Conservation (phyloP, 371 early-diverging fungal genomes). For the Dichotomocladium elegans region DNA sequence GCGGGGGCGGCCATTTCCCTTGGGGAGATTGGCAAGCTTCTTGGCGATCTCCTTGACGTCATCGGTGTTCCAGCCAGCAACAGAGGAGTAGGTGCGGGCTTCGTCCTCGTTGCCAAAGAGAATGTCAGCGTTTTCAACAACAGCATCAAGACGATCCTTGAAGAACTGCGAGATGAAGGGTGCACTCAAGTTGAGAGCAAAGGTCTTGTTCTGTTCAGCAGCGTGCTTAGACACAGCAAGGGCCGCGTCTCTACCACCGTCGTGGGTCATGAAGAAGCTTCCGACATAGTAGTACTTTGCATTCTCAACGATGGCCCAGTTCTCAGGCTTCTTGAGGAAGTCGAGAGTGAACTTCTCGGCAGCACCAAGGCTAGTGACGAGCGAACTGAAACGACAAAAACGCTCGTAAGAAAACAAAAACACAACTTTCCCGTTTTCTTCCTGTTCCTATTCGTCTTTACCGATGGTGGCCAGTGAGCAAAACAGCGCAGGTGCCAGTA, state of each 20-base stretch:
- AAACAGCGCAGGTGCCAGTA: constrained; percentile 93
- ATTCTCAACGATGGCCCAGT: constrained; percentile 84
- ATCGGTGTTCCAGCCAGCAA: constrained; percentile 62
- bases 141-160: constrained; percentile 72
- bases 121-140: constrained; percentile 82
- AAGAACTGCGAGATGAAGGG: constrained; percentile 95
- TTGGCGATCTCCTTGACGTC: constrained; percentile 79
- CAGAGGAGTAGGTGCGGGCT: constrained; percentile 78
- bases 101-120: constrained; percentile 96
- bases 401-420: constrained; percentile 3
- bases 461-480: constrained; percentile 89
- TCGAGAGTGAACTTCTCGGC: constrained; percentile 84
- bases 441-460: constrained; percentile 14
- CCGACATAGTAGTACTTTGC: constrained; percentile 89
- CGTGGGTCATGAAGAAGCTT: constrained; percentile 90
- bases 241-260: constrained; percentile 63
- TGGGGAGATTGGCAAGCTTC: constrained; percentile 79
- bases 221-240: constrained; percentile 86
- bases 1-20: constrained; percentile 75
- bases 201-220: constrained; percentile 63
- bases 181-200: constrained; percentile 92
- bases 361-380: constrained; percentile 91
- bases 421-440: constrained; percentile 2
- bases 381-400: constrained; percentile 66
- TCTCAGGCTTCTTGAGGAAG: constrained; percentile 71